Percentiles rank a stretch among this genome's conserved stretches.
phyloP scores from a whole-genome alignment of 805 yeast species.

The Ogataea nakhonphanomensis region DNA sequence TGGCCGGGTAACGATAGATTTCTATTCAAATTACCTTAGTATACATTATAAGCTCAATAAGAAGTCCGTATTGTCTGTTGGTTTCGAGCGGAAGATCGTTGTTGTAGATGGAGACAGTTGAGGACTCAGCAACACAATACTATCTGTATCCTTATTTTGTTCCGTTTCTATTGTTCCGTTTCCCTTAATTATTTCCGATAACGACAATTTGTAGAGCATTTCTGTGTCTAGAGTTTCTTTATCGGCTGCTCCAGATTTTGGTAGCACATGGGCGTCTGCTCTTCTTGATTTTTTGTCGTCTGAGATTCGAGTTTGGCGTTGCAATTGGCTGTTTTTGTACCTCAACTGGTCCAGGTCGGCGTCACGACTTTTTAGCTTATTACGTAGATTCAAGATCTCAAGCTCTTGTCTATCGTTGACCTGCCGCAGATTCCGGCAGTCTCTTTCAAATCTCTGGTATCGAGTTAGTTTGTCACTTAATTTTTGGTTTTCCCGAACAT shows the following conservation, averaged over 20 bases:
- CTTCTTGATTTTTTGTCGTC: not conserved
- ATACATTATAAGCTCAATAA: slow-evolving; percentile 9
- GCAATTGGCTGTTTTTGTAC: not conserved
- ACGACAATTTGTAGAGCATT: slow-evolving; percentile 9
- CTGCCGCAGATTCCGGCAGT: not conserved
- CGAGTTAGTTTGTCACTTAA: not conserved
- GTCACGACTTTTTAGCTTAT: not conserved
- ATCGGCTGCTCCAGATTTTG: no score
- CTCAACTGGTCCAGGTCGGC: slow-evolving; percentile 1
- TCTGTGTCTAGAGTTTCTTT: slow-evolving; percentile 6
- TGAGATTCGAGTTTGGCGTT: not conserved
- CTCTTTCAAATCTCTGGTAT: not conserved
- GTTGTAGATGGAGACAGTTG: slow-evolving; percentile 2
- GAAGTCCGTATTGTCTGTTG: slow-evolving; percentile 15
- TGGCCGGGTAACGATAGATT: slow-evolving; percentile 6
- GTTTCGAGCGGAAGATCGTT: slow-evolving; percentile 4
- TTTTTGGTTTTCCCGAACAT: not conserved
- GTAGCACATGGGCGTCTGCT: not conserved
- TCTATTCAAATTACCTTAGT: not conserved
- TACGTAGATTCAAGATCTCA: not conserved
- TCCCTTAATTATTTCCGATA: slow-evolving; percentile 4
- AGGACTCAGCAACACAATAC: not conserved
- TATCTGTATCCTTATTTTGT: not conserved
- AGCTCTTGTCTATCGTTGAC: not conserved
- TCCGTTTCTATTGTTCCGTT: not conserved